Conservation (phyloP, 257 asterid species). For the Nicotiana benthamiana region DNA sequence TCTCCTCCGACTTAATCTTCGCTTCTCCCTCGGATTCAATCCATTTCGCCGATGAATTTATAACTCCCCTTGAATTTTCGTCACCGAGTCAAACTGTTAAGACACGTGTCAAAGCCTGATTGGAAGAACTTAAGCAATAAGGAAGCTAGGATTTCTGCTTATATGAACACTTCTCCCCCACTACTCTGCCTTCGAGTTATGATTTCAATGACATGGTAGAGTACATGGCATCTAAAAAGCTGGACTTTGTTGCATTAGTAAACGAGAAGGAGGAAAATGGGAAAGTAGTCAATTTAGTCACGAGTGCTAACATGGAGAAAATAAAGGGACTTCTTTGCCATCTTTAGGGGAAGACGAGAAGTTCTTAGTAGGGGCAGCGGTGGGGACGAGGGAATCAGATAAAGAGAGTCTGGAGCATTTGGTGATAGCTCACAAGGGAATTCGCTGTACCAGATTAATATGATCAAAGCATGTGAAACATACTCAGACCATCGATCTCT, state of each 20-base stretch:
- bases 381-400: conserved; percentile 82
- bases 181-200: conserved; percentile 46
- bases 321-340: conserved; percentile 58
- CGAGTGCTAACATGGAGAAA: conserved; percentile 40
- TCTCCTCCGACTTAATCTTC: conserved; percentile 39
- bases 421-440: conserved; percentile 94
- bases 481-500: background rate
- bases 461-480: conserved; percentile 75
- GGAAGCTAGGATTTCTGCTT: conserved; percentile 43
- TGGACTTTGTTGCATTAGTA: conserved; percentile 51
- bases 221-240: conserved; percentile 40
- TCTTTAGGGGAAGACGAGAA: conserved; percentile 53
- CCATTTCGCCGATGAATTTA: conserved; percentile 38
- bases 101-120: conserved; percentile 38
- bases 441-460: conserved; percentile 71
- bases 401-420: conserved; percentile 75
- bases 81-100: conserved; percentile 51
- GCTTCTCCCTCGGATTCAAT: conserved; percentile 47
- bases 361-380: conserved; percentile 76
- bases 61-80: conserved; percentile 54
- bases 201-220: conserved; percentile 68
- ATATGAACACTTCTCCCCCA: conserved; percentile 37
- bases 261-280: conserved; percentile 21
- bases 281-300: conserved; percentile 50
- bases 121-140: conserved; percentile 53